Conservation (phyloP, 208 protist genomes). For the Trichomonas gallinae region DNA sequence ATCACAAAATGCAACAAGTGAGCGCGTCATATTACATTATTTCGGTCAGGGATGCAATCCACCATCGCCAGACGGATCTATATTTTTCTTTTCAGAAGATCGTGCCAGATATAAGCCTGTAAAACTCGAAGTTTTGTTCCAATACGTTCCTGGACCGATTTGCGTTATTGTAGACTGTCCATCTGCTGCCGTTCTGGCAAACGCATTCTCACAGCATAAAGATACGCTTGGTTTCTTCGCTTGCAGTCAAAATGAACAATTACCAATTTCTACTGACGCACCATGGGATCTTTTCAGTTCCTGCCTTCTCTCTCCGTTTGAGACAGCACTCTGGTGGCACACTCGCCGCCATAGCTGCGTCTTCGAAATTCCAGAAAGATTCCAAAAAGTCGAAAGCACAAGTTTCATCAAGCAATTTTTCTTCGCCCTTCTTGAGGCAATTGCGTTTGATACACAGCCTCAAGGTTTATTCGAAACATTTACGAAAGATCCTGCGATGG, state of each 20-base stretch:
- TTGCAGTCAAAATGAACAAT: neutral
- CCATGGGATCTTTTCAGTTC: neutral
- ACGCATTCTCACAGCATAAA: neutral
- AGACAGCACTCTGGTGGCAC: neutral
- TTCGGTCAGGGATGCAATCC: neutral
- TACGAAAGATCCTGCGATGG: neutral
- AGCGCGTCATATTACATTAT: neutral
- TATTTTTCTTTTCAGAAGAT: neutral
- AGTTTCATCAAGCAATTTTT: neutral
- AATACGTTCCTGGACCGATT: neutral
- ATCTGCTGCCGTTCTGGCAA: neutral
- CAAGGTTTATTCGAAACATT: neutral
- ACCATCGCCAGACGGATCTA: neutral
- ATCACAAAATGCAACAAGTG: too few relatives aligned
- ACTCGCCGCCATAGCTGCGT: neutral
- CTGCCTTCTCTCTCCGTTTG: neutral
- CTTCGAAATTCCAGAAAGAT: neutral
- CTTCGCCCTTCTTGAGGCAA: neutral
- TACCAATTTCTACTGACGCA: neutral
- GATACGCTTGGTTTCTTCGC: neutral
- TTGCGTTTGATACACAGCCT: neutral
- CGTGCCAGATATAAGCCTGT: neutral
- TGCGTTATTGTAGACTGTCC: neutral
- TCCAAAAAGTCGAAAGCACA: neutral
- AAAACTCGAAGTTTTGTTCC: neutral